Evolutionary conservation across 2,329 filamentous ascomycete species (phyloP), one percentile per base, ranked within the genome.

Genomic region (Colletotrichum sansevieriae): DNA sequence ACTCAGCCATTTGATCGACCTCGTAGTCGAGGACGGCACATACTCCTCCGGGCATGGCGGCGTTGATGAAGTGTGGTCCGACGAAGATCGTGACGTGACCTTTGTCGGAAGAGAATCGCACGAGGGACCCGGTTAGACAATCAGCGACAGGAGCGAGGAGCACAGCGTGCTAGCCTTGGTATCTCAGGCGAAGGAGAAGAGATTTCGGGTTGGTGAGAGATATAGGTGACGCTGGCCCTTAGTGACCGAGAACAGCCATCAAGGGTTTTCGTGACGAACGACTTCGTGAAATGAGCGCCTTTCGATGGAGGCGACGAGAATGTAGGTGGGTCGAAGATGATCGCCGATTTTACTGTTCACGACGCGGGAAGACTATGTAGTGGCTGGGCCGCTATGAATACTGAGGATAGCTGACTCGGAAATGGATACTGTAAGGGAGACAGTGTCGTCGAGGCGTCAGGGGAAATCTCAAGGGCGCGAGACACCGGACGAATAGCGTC

Each of bases 21-120:
- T 97, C 94, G 80, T 98, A 98, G 84, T 97, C 95, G 81, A 98
- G 89, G 82, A 97, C 92, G 76, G 94, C 94, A 75, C 95, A 96
- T 44, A 98, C 95, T 74, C 95, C 95, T 75, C 95, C 94, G 72
- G 87, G 84, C 87, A 90, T 90, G 76, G 82, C 89, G 83, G 75
- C 76, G 73, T 75, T 68, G n/a, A 33, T 49, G 15, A 35, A 43
- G 46, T 41, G 70, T 71, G 58, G 68, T 72, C 79, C 79, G 80
- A 82, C 79, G 71, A 81, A 81, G 80, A 82, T 77, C 81, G 56
- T n/a, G 66, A 33, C 39, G 54, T 63, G 79, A 81, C 75, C 79
- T 81, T 80, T 74, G 79, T 79, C 80, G 78, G 71, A 25, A 35
- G 44, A 47, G 73, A 65, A 15, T 51, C 62, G 67, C 56, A 65